A percentile compares a stretch with the other conserved stretches of the same genome.
Conservation (phyloP, 108 stramenopile species). For the Epithemia pelagica region DNA sequence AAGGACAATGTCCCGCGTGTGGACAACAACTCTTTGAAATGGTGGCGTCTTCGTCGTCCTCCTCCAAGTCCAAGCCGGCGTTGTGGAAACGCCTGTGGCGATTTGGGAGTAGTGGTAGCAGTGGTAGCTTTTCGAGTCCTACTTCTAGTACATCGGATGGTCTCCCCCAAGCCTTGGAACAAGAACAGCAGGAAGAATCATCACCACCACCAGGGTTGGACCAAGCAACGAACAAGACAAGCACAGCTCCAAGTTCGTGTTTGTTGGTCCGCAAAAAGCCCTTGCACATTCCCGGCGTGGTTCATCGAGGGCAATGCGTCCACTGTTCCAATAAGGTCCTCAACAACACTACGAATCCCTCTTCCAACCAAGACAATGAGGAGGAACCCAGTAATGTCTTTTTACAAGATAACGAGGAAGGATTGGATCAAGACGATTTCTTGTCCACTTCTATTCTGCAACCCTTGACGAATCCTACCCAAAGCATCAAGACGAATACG, state of each 20-base stretch:
- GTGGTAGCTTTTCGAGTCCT: not conserved
- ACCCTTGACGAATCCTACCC: not conserved
- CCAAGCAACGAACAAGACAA: not conserved
- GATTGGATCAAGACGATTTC: not conserved
- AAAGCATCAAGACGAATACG: conserved; percentile 1
- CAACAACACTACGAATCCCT: not conserved
- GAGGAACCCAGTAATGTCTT: not conserved
- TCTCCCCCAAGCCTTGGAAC: not conserved
- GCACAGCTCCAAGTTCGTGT: not conserved
- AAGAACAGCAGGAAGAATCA: not conserved
- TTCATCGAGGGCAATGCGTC: conserved; percentile 44
- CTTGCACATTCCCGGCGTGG: conserved; percentile 32
- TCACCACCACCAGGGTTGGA: not conserved
- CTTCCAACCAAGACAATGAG: not conserved
- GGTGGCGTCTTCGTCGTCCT: too few relatives aligned
- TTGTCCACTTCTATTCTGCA: conserved; percentile 1
- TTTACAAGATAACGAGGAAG: not conserved
- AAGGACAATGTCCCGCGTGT: conserved; percentile 12
- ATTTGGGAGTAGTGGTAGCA: not conserved
- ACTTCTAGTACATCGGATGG: not conserved
- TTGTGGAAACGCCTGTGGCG: not conserved
- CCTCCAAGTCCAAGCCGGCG: not conserved
- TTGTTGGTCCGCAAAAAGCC: conserved; percentile 14
- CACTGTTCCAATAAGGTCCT: conserved; percentile 21
- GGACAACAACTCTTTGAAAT: conserved; percentile 6